Base-by-base conservation (phyloP, 768 basidiomycete genomes). In the Piloderma croceum region DNA sequence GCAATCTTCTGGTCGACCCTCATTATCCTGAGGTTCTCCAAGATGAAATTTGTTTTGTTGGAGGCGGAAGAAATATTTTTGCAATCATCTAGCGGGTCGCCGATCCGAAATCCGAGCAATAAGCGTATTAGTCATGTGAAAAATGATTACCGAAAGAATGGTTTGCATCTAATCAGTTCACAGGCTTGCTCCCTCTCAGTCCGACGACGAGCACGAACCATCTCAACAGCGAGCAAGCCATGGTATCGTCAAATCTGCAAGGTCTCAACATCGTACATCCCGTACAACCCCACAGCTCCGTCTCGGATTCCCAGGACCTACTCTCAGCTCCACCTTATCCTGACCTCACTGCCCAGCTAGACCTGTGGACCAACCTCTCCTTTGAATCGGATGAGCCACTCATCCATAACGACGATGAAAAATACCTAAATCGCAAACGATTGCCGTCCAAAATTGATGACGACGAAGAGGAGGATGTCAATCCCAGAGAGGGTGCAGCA, bases 191-290 rank as follows among this genome's bases (percentile, higher is more conserved):
- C n/a, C n/a, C n/a, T n/a, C n/a, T n/a, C n/a, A n/a, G n/a, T n/a
- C 27, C 27, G 27, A 29, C 9, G 27, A 29, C 27, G 27, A 29
- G 10, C 10, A 29, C 9, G 27, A 29, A 29, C 9, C 15, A 29
- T 9, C 9, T 15, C 27, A 9, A 29, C 27, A 29, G 27, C 9
- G 27, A 9, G 27, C 27, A 29, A 9, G 53, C 38, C 27, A 83
- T 84, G 82, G 64, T 75, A 31, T 74, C 83, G 19, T 60, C 78
- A 9, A 77, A 71, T 42, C 66, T 91, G 9, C 79, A 88, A 41
- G 88, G 88, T 22, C 81, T 91, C 58, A 89, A 90, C 63, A 68
- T 89, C 61, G 72, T 91, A 39, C 79, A 81, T 33, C 72, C 81
- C 31, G 51, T 63, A n/a, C 62, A 53, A 17, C 59, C 63, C 20